Conservation (phyloP, 1,284 basidiomycete genomes). For the Ceratobasidium sp. region DNA sequence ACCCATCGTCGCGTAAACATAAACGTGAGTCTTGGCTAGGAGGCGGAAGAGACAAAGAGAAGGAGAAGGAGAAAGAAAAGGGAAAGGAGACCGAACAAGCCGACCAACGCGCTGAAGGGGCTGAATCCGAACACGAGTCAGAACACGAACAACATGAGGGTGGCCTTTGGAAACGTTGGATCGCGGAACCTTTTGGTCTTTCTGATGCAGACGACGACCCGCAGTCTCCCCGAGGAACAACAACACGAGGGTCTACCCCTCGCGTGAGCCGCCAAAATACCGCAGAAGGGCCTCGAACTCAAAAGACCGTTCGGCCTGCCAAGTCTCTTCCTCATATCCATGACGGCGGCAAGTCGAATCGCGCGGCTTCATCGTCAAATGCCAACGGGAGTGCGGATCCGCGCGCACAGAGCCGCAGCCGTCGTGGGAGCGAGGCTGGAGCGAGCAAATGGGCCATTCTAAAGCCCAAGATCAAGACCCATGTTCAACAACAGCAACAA, state of each 20-base stretch:
- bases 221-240: slow-evolving; percentile 24
- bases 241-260: slow-evolving; percentile 22
- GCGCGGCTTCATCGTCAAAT: not conserved
- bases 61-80: not conserved
- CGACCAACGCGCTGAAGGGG: not conserved
- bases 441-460: slow-evolving; percentile 35
- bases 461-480: slow-evolving; percentile 30
- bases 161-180: slow-evolving; percentile 39
- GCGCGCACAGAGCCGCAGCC: slow-evolving; percentile 14
- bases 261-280: slow-evolving; percentile 33
- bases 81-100: not conserved
- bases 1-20: slow-evolving; percentile 22
- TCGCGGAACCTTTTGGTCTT: slow-evolving; percentile 37
- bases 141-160: slow-evolving; percentile 28
- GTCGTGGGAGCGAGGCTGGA: slow-evolving; percentile 28
- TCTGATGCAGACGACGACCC: slow-evolving; percentile 26
- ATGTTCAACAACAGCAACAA: slow-evolving; percentile 4
- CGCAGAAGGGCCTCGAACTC: slow-evolving; percentile 18
- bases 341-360: slow-evolving; percentile 15
- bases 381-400: slow-evolving; percentile 5
- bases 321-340: slow-evolving; percentile 31
- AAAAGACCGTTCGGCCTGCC: slow-evolving; percentile 30
- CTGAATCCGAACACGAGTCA: slow-evolving; percentile 10
- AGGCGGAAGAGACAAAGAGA: slow-evolving; percentile 31
- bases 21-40: slow-evolving; percentile 32